Conservation (phyloP, 2,329 filamentous ascomycete species). For the Fusarium aywerte region DNA sequence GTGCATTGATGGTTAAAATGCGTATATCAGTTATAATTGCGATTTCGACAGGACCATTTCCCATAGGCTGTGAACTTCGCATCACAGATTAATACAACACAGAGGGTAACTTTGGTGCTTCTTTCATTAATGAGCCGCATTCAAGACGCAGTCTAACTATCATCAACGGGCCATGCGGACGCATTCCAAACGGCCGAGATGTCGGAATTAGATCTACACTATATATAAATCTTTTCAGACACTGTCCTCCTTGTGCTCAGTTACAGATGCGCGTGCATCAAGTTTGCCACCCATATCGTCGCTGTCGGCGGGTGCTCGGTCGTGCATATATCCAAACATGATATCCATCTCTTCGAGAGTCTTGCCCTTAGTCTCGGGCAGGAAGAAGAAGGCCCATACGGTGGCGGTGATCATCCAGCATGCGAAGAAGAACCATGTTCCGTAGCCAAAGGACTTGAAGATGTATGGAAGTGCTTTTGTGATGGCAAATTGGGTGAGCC, state of each 20-base stretch:
- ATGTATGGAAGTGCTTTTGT: conserved; percentile 59
- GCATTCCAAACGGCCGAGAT: background rate
- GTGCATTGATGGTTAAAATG: background rate
- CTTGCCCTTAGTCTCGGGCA: conserved; percentile 66
- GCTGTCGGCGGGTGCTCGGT: conserved; percentile 25
- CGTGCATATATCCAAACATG: conserved; percentile 47
- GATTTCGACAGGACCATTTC: too few species aligned
- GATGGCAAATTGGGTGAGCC: conserved; percentile 56
- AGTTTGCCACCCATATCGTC: conserved; percentile 31
- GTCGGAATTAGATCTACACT: background rate
- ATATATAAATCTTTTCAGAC: conserved; percentile 6
- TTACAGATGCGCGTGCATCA: conserved; percentile 25
- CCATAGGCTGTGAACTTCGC: too few species aligned
- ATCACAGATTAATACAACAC: background rate
- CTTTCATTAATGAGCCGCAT: background rate
- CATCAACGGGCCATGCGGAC: background rate
- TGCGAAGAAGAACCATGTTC: conserved; percentile 68
- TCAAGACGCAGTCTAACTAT: background rate
- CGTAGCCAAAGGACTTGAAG: conserved; percentile 57
- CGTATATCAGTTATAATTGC: too few species aligned
- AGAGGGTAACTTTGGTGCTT: background rate
- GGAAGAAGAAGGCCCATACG: conserved; percentile 62
- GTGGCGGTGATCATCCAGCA: conserved; percentile 60
- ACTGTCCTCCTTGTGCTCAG: conserved; percentile 40
- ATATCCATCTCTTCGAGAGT: conserved; percentile 64